These are phyloP conservation scores for Barbatosphaeria neglecta DNA, from an alignment of 495 filamentous ascomycete species.

Conservation along the genomic window DNA sequence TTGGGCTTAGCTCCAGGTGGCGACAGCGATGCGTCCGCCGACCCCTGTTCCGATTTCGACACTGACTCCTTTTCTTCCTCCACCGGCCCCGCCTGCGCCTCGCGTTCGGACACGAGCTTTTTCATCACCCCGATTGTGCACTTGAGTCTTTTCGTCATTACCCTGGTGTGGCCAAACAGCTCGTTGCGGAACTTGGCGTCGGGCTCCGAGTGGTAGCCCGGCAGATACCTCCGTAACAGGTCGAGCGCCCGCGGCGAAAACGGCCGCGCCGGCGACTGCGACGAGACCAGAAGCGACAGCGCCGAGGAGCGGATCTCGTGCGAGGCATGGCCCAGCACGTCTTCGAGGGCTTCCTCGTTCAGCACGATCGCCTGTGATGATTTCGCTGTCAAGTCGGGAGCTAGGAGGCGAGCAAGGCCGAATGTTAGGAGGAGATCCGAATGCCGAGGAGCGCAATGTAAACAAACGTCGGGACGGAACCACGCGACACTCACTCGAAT, in stretches of 20 bases:
- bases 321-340: slow-evolving; percentile 50
- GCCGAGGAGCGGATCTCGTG: slow-evolving; percentile 58
- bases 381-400: background rate
- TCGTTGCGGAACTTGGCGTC: slow-evolving; percentile 75
- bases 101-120: slow-evolving; percentile 18
- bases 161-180: slow-evolving; percentile 52
- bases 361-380: slow-evolving; percentile 20
- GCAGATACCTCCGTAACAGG: slow-evolving; percentile 49
- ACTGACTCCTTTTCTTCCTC: too few species aligned
- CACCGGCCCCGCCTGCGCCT: too few species aligned
- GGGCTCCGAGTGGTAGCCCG: slow-evolving; percentile 65
- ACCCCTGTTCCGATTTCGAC: too few species aligned
- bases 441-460: too few species aligned
- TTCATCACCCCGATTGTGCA: slow-evolving; percentile 32
- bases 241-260: slow-evolving; percentile 45
- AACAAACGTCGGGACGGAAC: too few species aligned
- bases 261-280: slow-evolving; percentile 57
- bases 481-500: slow-evolving; percentile 58
- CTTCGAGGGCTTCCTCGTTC: slow-evolving; percentile 29
- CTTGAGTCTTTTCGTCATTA: slow-evolving; percentile 55
- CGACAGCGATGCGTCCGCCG: slow-evolving; percentile 4
- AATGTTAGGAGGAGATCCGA: too few species aligned
- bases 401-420: background rate
- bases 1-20: too few species aligned
- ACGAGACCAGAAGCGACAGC: slow-evolving; percentile 61